A percentile compares a stretch with the other conserved stretches of the same genome.
These are phyloP conservation scores for Ceratocystis huliohia DNA, from an alignment of 2,329 filamentous ascomycete species.

Conservation along the genomic window DNA sequence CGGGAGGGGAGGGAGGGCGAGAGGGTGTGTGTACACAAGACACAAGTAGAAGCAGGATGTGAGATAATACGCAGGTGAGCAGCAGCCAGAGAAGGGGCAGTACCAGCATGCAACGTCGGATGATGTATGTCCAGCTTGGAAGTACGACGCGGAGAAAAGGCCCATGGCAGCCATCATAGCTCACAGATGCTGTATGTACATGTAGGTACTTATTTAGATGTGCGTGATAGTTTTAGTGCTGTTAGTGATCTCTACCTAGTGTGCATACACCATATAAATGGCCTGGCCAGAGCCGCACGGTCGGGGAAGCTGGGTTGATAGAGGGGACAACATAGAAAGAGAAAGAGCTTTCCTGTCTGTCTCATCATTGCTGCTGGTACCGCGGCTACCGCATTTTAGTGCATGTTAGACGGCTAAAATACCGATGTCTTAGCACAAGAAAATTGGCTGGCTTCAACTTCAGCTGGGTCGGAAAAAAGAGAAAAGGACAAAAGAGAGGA, in stretches of 20 bases:
- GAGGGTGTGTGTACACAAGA: background rate
- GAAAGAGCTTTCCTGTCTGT: background rate
- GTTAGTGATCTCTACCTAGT: background rate
- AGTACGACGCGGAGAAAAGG: background rate
- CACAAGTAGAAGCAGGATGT: background rate
- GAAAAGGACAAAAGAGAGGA: background rate
- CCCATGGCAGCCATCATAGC: background rate
- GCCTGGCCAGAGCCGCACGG: background rate
- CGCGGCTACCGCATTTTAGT: background rate
- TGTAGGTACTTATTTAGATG: background rate
- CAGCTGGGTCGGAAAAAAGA: slow-evolving; percentile 3
- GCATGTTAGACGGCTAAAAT: background rate
- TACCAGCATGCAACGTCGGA: background rate
- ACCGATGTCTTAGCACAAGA: background rate
- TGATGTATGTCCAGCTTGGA: slow-evolving; percentile 5
- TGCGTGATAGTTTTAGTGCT: background rate
- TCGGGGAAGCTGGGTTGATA: background rate
- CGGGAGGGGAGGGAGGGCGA: background rate
- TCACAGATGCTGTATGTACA: background rate
- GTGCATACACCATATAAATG: background rate
- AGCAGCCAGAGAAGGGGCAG: background rate
- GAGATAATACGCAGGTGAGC: background rate
- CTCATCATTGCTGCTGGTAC: background rate
- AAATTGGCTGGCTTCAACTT: background rate
- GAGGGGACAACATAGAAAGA: background rate